Conservation (phyloP, 352 stramenopile genomes). For the Globisporangium splendens region DNA sequence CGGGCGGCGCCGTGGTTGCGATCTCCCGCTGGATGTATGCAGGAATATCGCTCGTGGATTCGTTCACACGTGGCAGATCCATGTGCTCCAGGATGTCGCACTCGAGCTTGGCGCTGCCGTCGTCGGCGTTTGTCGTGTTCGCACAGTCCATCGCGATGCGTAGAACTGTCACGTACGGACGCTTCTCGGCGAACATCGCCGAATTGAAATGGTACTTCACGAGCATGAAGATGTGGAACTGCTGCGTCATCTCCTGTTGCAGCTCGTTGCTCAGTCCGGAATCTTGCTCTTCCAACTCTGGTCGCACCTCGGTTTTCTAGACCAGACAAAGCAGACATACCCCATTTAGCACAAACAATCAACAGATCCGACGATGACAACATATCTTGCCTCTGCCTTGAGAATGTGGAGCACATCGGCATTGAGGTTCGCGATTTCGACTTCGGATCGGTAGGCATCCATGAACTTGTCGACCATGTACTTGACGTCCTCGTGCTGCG, state of each 20-base stretch:
- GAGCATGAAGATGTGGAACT: constrained; percentile 46
- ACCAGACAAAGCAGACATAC: not conserved
- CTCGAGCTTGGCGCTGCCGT: constrained; percentile 16
- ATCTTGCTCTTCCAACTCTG: constrained; percentile 40
- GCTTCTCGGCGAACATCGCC: constrained; percentile 44
- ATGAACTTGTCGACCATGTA: constrained; percentile 48
- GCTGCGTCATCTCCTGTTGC: constrained; percentile 34
- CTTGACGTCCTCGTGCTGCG: constrained; percentile 23
- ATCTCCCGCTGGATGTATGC: constrained; percentile 47
- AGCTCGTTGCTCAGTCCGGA: constrained; percentile 32
- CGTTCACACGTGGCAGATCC: constrained; percentile 47
- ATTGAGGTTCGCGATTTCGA: constrained; percentile 35
- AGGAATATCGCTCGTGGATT: constrained; percentile 27
- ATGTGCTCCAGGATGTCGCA: constrained; percentile 62
- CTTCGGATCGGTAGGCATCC: constrained; percentile 44
- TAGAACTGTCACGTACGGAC: constrained; percentile 53
- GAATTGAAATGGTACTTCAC: constrained; percentile 61
- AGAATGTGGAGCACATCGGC: constrained; percentile 43
- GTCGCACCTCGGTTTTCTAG: constrained; percentile 30
- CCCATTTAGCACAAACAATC: no score
- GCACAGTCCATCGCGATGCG: constrained; percentile 57
- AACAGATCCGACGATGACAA: no score
- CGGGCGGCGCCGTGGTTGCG: constrained; percentile 29
- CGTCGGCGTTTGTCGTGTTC: constrained; percentile 24
- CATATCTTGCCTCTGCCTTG: constrained; percentile 32